Conservation (phyloP, 495 filamentous ascomycete species). For the Trichoderma gamsii region DNA sequence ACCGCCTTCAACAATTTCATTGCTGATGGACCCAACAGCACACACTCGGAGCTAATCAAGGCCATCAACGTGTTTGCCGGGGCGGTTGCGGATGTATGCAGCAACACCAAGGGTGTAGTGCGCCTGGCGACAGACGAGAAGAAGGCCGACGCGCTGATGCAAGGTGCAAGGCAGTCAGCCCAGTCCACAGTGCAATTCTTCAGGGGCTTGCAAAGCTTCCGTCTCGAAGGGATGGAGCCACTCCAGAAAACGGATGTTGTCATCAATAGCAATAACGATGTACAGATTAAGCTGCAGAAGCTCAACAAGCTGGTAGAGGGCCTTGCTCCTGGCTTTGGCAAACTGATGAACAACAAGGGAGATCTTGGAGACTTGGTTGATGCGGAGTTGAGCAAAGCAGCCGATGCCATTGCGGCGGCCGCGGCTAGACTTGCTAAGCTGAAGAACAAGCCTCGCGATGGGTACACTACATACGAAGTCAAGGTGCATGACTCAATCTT, state of each 20-base stretch:
- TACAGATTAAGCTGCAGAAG: slow-evolving; percentile 82
- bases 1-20: slow-evolving; percentile 98
- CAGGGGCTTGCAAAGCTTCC: slow-evolving; percentile 87
- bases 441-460: slow-evolving; percentile 86
- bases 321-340: slow-evolving; percentile 78
- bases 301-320: slow-evolving; percentile 88
- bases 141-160: slow-evolving; percentile 77
- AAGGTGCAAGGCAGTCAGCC: slow-evolving; percentile 76
- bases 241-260: slow-evolving; percentile 90
- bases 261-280: slow-evolving; percentile 92
- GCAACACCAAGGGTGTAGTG: slow-evolving; percentile 91
- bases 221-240: slow-evolving; percentile 79
- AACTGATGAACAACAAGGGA: slow-evolving; percentile 70
- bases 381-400: slow-evolving; percentile 84
- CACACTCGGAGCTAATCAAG: slow-evolving; percentile 85
- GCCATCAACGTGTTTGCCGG: slow-evolving; percentile 84
- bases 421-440: slow-evolving; percentile 82
- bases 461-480: slow-evolving; percentile 94
- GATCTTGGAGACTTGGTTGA: slow-evolving; percentile 94
- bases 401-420: slow-evolving; percentile 89
- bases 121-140: slow-evolving; percentile 93
- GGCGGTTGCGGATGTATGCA: slow-evolving; percentile 86
- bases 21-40: slow-evolving; percentile 90
- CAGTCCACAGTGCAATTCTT: slow-evolving; percentile 91
- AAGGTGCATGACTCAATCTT: slow-evolving; percentile 91